Percentiles rank a stretch among this genome's conserved stretches.
phyloP scores from a whole-genome alignment of 2,329 filamentous ascomycete species.

The Hypoxylon sp. region DNA sequence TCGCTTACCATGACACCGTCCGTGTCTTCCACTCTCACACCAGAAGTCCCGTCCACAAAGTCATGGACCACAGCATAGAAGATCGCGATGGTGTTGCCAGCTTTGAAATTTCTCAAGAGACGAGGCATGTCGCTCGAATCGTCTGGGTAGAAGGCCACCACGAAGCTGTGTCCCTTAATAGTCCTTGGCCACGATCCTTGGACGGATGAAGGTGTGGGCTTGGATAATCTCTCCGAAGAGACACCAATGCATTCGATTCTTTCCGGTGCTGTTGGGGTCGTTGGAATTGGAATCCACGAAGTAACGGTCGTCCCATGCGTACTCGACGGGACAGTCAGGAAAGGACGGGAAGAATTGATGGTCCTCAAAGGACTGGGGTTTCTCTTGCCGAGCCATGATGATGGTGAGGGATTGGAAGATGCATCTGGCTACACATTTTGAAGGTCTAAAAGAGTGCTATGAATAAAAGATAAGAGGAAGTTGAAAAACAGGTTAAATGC shows the following conservation, averaged over 20 bases:
- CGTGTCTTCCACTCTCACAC: constrained; percentile 23
- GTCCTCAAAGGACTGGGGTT: constrained; percentile 27
- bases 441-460: neutral
- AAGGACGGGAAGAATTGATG: constrained; percentile 28
- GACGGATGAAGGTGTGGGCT: constrained; percentile 40
- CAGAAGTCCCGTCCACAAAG: constrained; percentile 24
- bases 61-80: constrained; percentile 26
- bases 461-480: too few species aligned
- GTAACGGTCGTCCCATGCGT: constrained; percentile 13
- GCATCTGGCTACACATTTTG: neutral
- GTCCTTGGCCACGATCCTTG: constrained; percentile 32
- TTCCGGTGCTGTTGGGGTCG: neutral
- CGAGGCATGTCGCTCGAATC: constrained; percentile 27
- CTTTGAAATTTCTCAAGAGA: constrained; percentile 27
- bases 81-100: constrained; percentile 38
- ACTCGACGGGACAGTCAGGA: constrained; percentile 8
- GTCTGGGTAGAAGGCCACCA: constrained; percentile 36
- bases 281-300: neutral
- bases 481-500: too few species aligned
- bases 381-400: neutral
- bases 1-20: constrained; percentile 19
- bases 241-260: constrained; percentile 28
- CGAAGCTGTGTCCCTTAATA: constrained; percentile 2
- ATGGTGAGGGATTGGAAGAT: neutral
- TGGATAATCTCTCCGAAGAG: constrained; percentile 42